Percentiles rank a stretch among this genome's conserved stretches.
These are phyloP conservation scores for Plasmodium gonderi DNA, from an alignment of 169 alveolate species.

Conservation along the genomic window DNA sequence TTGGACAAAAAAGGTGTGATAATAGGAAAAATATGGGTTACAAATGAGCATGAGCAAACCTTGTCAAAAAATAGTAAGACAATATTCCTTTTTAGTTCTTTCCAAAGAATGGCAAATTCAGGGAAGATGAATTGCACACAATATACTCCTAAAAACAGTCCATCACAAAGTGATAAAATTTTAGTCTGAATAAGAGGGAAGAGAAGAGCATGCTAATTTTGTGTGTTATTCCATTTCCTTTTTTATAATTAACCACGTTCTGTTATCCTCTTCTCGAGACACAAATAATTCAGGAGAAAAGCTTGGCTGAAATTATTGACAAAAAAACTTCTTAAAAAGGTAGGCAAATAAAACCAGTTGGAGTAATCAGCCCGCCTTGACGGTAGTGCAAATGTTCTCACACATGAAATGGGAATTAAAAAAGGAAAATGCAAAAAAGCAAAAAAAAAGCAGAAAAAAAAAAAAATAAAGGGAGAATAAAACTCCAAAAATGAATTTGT, in stretches of 20 bases:
- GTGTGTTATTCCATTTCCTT: neutral
- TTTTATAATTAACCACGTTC: neutral
- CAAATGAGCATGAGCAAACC: too few relatives aligned
- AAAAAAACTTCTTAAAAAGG: neutral
- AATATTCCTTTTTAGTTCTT: neutral
- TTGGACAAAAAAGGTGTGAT: too few relatives aligned
- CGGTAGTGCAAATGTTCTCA: neutral
- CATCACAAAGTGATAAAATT: neutral
- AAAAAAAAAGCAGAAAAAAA: too few relatives aligned
- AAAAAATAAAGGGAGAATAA: too few relatives aligned
- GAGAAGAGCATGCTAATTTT: neutral
- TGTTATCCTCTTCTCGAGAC: neutral
- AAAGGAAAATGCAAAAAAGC: too few relatives aligned
- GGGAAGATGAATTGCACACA: neutral
- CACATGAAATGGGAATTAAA: neutral
- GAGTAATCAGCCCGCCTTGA: neutral
- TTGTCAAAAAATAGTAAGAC: neutral
- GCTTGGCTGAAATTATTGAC: too few relatives aligned
- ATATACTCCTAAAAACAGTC: neutral
- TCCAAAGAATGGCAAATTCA: neutral
- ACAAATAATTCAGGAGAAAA: too few relatives aligned
- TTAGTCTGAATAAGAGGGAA: neutral
- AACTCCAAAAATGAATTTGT: too few relatives aligned
- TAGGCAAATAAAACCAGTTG: neutral
- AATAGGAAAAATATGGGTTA: too few relatives aligned